Base-by-base conservation (phyloP, 2,329 filamentous ascomycete species). In the Alternaria atra region DNA sequence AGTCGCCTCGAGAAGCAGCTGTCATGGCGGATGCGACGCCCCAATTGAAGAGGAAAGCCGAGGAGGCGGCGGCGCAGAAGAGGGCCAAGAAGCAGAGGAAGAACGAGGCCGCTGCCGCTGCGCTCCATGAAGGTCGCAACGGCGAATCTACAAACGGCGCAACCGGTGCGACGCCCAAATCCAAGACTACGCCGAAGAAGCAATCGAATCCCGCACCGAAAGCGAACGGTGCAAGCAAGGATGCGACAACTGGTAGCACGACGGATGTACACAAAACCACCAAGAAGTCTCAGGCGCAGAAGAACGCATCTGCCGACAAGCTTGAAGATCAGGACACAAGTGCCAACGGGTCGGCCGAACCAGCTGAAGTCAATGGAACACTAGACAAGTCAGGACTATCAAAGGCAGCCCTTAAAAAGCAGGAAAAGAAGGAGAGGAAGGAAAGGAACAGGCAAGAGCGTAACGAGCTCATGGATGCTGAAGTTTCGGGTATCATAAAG, bases 41-140 rank as follows among this genome's bases (percentile, higher is more conserved):
- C 37, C 68, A 71, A 32, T 51, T 77, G 50, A 79, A 80, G 59
- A 54, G 65, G 58, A 75, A 73, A 73, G 68, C 61, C 50, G 72
- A 70, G 59, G 74, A 66, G 30, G 68, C 63, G 5, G 72, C 68
- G 58, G 65, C 70, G 50, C 65, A 69, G 55, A 74, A 76, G 61
- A 73, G 68, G 61, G 63, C 68, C 12, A 77, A 73, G 58, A 77
- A 65, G 44, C 66, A 69, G 47, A 70, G 66, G 52, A 75, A 70
- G 64, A 67, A 64, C 43, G 68, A 67, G 37, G 68, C 63, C 20
- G 39, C 39, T 40, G 59, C 63, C 54, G 62, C 58, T 4, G 61
- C 56, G 50, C 61, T 48, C 43, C 30, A 58, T 25, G 50, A 58
- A 34, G 34, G 53, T 61, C 58, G 58, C 58, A 61, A 68, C n/a